These are phyloP conservation scores for Pittosporum tobira DNA, from an alignment of 129 eudicot genomes.

Conservation along the genomic window DNA sequence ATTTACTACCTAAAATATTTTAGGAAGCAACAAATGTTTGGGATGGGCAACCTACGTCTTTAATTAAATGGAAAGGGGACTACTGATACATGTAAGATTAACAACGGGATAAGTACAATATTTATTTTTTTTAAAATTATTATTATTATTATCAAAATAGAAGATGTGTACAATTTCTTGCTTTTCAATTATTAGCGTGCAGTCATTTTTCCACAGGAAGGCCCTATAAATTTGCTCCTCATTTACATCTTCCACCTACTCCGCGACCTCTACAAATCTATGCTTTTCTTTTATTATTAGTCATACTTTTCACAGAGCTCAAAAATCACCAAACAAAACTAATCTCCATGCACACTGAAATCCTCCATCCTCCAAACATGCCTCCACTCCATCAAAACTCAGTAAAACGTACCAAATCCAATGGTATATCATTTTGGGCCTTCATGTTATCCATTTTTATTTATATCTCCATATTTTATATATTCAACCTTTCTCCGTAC, in stretches of 20 bases:
- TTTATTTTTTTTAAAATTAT: not conserved
- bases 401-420: not conserved
- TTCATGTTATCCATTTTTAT: conserved; percentile 16
- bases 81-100: too few species aligned
- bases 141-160: not conserved
- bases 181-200: not conserved
- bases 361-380: not conserved
- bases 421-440: conserved; percentile 22
- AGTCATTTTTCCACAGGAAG: not conserved
- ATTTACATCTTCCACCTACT: not conserved
- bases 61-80: too few species aligned
- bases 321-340: not conserved
- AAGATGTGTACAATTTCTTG: too few species aligned
- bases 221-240: conserved; percentile 8
- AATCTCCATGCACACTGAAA: not conserved
- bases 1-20: too few species aligned
- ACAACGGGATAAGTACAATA: too few species aligned
- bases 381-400: conserved; percentile 3
- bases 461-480: conserved; percentile 20
- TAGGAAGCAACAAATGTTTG: too few species aligned
- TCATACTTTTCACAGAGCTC: too few species aligned
- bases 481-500: conserved; percentile 24
- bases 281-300: too few species aligned
- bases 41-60: too few species aligned
- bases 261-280: too few species aligned